Base-by-base conservation (phyloP, 306 rosid species). In the Cucumis hystrix region DNA sequence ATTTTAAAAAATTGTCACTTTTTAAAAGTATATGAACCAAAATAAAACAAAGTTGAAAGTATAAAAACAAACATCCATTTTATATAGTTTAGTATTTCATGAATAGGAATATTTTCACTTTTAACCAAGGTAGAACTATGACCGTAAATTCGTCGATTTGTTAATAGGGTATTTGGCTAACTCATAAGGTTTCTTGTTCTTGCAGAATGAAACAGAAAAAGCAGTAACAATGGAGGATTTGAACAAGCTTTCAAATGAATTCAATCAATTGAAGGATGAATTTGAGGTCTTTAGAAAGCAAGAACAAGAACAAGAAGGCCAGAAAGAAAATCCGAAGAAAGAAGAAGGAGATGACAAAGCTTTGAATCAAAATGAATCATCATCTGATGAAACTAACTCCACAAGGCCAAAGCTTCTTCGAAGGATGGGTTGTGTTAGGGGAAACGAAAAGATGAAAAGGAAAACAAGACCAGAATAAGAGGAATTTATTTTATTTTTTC, bases 371-470 rank as follows among this genome's bases (percentile, higher is more conserved):
- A 83, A 70, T 20, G 77, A 73, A 52, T 49, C 30, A 6, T 52
- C 45, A 28, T 30, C 62, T 52, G 84, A 85, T 33, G 73, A 66
- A 52, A 70, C 75, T 58, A 52, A 17, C 72, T 79, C 74, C 5
- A 85, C 78, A 78, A 84, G 86, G 81, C 77, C 56, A 54, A 93
- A 73, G 81, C 82, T 91, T 59, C 79, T 89, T 57, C 79, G 49
- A 16, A 84, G 80, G 85, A 63, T 91, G 58, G 82, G 81, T 72
- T 88, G 93, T 93, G 87, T 83, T 74, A 88, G 89, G 80, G 88
- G 90, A 0, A 77, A 80, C 80, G 91, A 88, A 21, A 86, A 87
- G 81, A 86, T 57, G 58, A 74, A 86, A 63, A 72, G 84, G 79
- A 81, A 86, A 87, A 62, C 52, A 79, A 47, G 82, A 79, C 56